Conservation (phyloP, 169 alveolate species). For the Theileria equi region DNA sequence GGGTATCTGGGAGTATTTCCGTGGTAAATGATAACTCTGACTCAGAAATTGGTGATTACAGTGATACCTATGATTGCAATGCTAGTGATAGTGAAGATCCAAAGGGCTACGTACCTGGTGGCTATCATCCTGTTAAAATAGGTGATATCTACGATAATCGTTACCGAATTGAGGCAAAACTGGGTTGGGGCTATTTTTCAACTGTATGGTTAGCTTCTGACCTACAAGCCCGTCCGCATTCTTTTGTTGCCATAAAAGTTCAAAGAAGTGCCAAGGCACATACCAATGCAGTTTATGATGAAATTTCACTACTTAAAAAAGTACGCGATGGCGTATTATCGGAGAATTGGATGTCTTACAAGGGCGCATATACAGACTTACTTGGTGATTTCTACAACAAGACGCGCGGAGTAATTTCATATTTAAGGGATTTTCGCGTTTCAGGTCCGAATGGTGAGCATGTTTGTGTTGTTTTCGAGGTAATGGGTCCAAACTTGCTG, state of each 20-base stretch:
- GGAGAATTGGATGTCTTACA: conserved; percentile 78
- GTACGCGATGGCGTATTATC: conserved; percentile 74
- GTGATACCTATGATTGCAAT: conserved; percentile 30
- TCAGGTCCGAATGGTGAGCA: conserved; percentile 97
- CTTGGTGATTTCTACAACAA: conserved; percentile 61
- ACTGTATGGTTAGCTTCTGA: conserved; percentile 99
- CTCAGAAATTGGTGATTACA: background rate
- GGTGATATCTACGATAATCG: conserved; percentile 91
- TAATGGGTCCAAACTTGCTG: conserved; percentile 95
- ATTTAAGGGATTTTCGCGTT: conserved; percentile 91
- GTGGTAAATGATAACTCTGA: too few relatives aligned
- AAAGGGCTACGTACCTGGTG: conserved; percentile 72
- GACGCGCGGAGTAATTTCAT: conserved; percentile 88
- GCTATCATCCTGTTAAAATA: conserved; percentile 93
- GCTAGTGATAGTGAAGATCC: conserved; percentile 57
- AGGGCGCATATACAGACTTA: conserved; percentile 46
- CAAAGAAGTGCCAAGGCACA: conserved; percentile 95
- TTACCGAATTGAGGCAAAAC: conserved; percentile 93
- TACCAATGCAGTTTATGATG: conserved; percentile 97
- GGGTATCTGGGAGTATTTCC: too few relatives aligned
- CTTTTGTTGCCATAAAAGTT: conserved; percentile 95
- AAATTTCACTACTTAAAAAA: conserved; percentile 89
- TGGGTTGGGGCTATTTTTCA: conserved; percentile 99
- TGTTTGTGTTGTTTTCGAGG: conserved; percentile 97
- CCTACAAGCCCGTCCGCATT: conserved; percentile 75